Evolutionary conservation across 805 yeast species (phyloP), one percentile per base, ranked within the genome.

Genomic region (Pachysolen tannophilus): DNA sequence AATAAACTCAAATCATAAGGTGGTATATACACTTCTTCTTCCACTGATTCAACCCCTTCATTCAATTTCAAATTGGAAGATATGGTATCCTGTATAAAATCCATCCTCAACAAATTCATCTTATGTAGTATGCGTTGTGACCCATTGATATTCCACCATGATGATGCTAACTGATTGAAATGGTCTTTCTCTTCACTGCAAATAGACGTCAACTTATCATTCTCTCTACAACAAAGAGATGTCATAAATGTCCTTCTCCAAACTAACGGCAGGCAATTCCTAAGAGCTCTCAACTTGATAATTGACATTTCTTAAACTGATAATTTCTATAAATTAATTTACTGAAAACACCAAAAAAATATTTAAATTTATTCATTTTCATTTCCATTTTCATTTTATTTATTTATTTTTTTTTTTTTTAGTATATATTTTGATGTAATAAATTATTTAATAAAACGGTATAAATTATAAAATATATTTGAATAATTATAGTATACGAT

Each of bases 101-200:
- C 96, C 82, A 90, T 71, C 43, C 98, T 64, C 35, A 85, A 65
- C 33, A 85, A 63, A 54, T 92, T 92, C 98, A 92, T 90, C 59
- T 87, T 83, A 59, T 92, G 97, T 28, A 92, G 68, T 37, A 92
- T 84, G 26, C 98, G 64, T 53, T 92, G 97, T 2, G 97, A 82
- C 1, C 98, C 98, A 43, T 78, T 60, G 10, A 83, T 77, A 48
- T 92, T 95, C 98, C 99, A 92, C 99, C 99, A 92, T n/a, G 85
- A 59, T n/a, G 81, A 66, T 1, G 99, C 98, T 30, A 92, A 65
- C 23, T 79, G 74, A 46, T 83, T 77, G 58, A 92, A 92, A 56
- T 92, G 97, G 8, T 69, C 58, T 55, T 79, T 65, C 52, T 90
- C 97, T 5, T 77, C 75, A 6, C 60, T 61, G 0, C 77, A 68